Percentiles rank a stretch among this genome's conserved stretches.
Evolutionary conservation across 495 filamentous ascomycete genomes (phyloP).

Genomic region (Lasiosphaeriaceae sp.): DNA sequence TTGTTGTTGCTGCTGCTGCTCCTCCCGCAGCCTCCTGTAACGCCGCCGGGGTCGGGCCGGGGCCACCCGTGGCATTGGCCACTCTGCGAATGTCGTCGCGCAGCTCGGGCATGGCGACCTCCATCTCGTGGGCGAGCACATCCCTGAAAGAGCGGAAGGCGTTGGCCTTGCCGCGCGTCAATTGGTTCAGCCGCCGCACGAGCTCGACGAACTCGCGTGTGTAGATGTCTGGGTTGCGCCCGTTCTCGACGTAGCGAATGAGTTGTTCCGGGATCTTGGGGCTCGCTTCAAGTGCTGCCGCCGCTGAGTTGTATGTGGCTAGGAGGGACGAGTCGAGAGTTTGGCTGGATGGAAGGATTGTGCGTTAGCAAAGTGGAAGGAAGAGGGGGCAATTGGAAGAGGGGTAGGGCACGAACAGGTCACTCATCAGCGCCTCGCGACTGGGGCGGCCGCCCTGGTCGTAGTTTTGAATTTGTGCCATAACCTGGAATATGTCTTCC

Average conservation of each 20-base stretch:
- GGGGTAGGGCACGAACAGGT: slow-evolving; percentile 25
- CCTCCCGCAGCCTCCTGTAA: background rate
- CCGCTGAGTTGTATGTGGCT: slow-evolving; percentile 41
- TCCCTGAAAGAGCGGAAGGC: slow-evolving; percentile 80
- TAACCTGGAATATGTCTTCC: slow-evolving; percentile 81
- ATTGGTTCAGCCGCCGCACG: slow-evolving; percentile 77
- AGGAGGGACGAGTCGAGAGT: slow-evolving; percentile 26
- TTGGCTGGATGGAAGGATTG: slow-evolving; percentile 10
- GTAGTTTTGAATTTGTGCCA: slow-evolving; percentile 66
- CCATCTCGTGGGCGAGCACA: slow-evolving; percentile 76
- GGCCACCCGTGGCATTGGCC: slow-evolving; percentile 41
- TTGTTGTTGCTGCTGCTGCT: background rate
- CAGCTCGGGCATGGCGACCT: slow-evolving; percentile 71
- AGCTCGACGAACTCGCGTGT: slow-evolving; percentile 95
- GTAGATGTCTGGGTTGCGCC: slow-evolving; percentile 97
- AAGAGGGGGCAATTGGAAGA: background rate
- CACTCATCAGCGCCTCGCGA: slow-evolving; percentile 39
- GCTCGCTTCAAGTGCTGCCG: slow-evolving; percentile 57
- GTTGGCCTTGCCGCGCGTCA: slow-evolving; percentile 74
- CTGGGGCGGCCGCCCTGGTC: slow-evolving; percentile 60
- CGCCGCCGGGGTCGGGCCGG: background rate
- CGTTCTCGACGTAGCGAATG: slow-evolving; percentile 86
- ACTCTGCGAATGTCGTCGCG: slow-evolving; percentile 64
- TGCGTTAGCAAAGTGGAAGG: background rate
- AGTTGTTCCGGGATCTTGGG: slow-evolving; percentile 75